Percentiles rank a stretch among this genome's conserved stretches.
Conservation (phyloP, 2,329 filamentous ascomycete genomes). For the Aspergillus jensenii region DNA sequence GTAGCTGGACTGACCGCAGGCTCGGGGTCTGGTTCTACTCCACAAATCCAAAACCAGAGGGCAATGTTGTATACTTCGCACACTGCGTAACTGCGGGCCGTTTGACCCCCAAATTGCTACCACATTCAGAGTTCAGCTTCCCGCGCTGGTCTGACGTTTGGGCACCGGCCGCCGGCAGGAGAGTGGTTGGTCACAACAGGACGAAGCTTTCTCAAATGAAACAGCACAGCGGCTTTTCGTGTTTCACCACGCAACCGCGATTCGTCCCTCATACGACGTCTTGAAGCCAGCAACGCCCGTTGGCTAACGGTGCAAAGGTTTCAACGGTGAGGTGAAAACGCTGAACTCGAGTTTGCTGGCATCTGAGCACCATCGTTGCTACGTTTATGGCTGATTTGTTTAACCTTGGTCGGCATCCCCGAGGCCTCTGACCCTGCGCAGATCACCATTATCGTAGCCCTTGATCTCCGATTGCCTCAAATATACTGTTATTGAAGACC, state of each 20-base stretch:
- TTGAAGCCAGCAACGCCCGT: not conserved
- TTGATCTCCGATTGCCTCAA: too few species aligned
- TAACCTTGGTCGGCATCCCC: too few species aligned
- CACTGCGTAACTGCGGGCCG: not conserved
- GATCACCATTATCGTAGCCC: too few species aligned
- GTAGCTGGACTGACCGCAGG: not conserved
- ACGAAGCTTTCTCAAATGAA: constrained; percentile 5
- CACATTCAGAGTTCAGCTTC: not conserved
- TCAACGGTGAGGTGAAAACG: not conserved
- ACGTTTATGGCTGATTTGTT: too few species aligned
- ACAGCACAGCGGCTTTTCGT: not conserved
- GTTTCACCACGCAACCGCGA: not conserved
- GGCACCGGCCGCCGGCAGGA: not conserved
- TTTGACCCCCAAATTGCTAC: not conserved
- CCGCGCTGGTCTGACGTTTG: not conserved
- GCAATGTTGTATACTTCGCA: not conserved
- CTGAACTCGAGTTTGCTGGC: not conserved
- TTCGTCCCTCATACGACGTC: not conserved
- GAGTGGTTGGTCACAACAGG: not conserved
- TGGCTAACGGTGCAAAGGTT: not conserved
- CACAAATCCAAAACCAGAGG: not conserved
- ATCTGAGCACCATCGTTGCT: too few species aligned
- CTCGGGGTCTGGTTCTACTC: not conserved
- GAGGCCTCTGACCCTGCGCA: too few species aligned
- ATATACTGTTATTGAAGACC: too few species aligned